These are phyloP conservation scores for Marasmius oreades DNA, from an alignment of 1,284 basidiomycete species.

Conservation along the genomic window DNA sequence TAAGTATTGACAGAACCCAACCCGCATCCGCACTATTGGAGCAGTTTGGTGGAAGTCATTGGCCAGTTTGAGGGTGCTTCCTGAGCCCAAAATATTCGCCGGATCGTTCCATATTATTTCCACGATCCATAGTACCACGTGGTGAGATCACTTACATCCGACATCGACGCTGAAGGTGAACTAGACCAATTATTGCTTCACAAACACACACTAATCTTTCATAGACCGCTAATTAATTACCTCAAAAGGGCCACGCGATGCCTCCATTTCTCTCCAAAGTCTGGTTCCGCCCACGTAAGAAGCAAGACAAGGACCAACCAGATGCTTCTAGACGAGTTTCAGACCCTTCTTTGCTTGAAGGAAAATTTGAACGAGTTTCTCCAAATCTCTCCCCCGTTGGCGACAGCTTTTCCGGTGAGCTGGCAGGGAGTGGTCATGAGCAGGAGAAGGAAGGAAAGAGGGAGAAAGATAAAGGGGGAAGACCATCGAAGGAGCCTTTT, in stretches of 20 bases:
- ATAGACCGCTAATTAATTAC: slow-evolving; percentile 1
- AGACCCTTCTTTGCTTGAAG: slow-evolving; percentile 55
- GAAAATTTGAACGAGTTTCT: slow-evolving; percentile 68
- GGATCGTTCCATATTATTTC: not conserved
- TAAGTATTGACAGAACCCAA: too few relatives aligned
- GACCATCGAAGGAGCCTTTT: slow-evolving; percentile 23
- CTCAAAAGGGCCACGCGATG: slow-evolving; percentile 39
- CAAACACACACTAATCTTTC: too few relatives aligned
- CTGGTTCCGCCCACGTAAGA: slow-evolving; percentile 61
- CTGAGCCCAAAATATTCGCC: not conserved
- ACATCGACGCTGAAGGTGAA: not conserved
- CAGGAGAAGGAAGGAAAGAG: slow-evolving; percentile 24
- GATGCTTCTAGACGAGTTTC: slow-evolving; percentile 32
- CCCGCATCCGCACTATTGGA: too few relatives aligned
- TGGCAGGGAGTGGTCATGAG: slow-evolving; percentile 34
- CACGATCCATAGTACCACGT: not conserved
- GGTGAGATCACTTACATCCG: not conserved
- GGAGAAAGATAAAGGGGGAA: slow-evolving; percentile 25
- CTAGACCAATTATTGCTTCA: too few relatives aligned
- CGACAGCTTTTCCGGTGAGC: slow-evolving; percentile 29
- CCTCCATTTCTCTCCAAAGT: slow-evolving; percentile 75
- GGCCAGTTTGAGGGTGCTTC: too few relatives aligned
- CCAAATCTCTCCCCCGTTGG: slow-evolving; percentile 51
- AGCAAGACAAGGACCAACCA: slow-evolving; percentile 42
- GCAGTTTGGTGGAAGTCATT: too few relatives aligned